Percentiles rank a stretch among this genome's conserved stretches.
Evolutionary conservation across 306 rosid species (phyloP).

Genomic region (Cicer yamashitae): DNA sequence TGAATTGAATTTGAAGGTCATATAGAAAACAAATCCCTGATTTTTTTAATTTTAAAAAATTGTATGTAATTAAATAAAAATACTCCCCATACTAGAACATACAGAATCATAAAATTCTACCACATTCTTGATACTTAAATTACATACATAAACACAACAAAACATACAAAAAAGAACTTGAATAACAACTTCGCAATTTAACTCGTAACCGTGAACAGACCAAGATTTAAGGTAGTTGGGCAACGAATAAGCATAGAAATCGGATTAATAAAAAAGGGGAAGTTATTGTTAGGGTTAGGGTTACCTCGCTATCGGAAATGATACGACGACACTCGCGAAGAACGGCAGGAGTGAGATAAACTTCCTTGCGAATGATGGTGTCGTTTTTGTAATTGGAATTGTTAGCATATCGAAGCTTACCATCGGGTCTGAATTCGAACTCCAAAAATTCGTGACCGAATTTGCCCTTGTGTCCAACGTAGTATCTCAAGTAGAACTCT

Average conservation of each 20-base stretch:
- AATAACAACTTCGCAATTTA: no score
- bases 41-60: no score
- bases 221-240: not conserved
- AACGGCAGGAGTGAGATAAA: conserved; percentile 90
- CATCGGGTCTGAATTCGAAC: conserved; percentile 90
- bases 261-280: not conserved
- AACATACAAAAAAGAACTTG: not conserved
- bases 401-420: conserved; percentile 96
- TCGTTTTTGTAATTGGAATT: conserved; percentile 99
- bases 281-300: conserved; percentile 33
- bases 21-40: no score
- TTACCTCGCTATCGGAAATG: conserved; percentile 85
- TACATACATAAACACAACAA: no score
- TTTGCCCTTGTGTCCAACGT: conserved; percentile 93
- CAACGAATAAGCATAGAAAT: not conserved
- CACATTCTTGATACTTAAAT: no score
- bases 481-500: conserved; percentile 87
- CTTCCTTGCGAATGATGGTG: conserved; percentile 97
- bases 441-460: conserved; percentile 95
- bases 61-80: no score
- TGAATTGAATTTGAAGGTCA: no score
- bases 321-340: conserved; percentile 92
- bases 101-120: no score
- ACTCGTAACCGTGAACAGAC: no score
- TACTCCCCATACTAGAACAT: no score